phyloP scores from a whole-genome alignment of 2,329 filamentous ascomycete species.

The Ampelomyces quisqualis region DNA sequence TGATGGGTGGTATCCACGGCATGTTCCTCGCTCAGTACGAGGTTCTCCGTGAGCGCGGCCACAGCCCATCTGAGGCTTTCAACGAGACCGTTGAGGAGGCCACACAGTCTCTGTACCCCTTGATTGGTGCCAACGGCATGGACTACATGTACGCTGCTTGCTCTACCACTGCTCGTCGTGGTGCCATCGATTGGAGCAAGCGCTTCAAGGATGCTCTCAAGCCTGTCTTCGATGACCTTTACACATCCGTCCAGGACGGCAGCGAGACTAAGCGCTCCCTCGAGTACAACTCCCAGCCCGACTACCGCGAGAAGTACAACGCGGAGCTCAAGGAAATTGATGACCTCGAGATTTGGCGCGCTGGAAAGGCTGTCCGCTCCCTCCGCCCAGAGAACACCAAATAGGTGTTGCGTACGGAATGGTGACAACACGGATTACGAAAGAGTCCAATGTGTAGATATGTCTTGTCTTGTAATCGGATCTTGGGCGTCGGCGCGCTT shows the following conservation, averaged over 20 bases:
- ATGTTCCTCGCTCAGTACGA: constrained; percentile 99
- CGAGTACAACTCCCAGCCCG: constrained; percentile 92
- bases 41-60: constrained; percentile 97
- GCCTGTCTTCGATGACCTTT: constrained; percentile 97
- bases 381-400: constrained; percentile 45
- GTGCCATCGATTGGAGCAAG: constrained; percentile 97
- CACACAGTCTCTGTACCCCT: constrained; percentile 94
- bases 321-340: constrained; percentile 99
- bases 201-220: constrained; percentile 98
- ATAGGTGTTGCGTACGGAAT: constrained; percentile 19
- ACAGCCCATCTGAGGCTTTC: constrained; percentile 97
- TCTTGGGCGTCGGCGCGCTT: constrained; percentile 20
- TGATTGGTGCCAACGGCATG: constrained; percentile 98
- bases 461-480: constrained; percentile 23
- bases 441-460: constrained; percentile 26
- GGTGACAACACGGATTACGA: neutral
- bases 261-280: constrained; percentile 94
- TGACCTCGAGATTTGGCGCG: constrained; percentile 97
- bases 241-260: constrained; percentile 88
- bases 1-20: constrained; percentile 99
- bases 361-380: constrained; percentile 88
- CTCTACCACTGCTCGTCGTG: constrained; percentile 96
- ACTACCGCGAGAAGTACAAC: constrained; percentile 98
- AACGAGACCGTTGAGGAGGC: constrained; percentile 99
- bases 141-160: constrained; percentile 99